phyloP scores from a whole-genome alignment of 2,329 filamentous ascomycete species.

The Alternaria triticimaculans region DNA sequence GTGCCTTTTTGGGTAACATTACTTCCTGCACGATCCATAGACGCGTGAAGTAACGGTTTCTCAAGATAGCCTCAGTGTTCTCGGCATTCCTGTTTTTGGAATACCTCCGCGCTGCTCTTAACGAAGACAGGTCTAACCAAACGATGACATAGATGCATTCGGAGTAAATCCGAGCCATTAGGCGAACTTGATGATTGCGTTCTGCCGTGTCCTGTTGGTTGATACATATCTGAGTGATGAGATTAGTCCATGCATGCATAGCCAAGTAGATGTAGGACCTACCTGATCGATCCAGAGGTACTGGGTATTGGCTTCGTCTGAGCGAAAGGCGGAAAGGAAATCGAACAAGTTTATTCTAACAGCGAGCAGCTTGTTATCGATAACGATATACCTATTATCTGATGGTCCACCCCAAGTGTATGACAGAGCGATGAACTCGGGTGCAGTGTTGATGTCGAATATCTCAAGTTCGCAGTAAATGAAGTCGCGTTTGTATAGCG shows the following conservation, averaged over 20 bases:
- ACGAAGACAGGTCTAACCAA: slow-evolving; percentile 3
- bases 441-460: neutral
- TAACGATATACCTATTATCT: neutral
- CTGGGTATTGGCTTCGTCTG: neutral
- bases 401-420: slow-evolving; percentile 2
- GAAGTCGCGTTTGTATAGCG: neutral
- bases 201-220: slow-evolving; percentile 2
- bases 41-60: slow-evolving; percentile 8
- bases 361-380: neutral
- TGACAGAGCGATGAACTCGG: slow-evolving; percentile 2
- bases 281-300: slow-evolving; percentile 11
- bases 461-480: neutral
- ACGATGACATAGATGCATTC: neutral
- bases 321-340: slow-evolving; percentile 4
- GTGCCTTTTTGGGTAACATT: neutral
- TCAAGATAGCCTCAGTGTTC: neutral
- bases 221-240: slow-evolving; percentile 10
- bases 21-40: slow-evolving; percentile 15
- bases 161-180: slow-evolving; percentile 8
- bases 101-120: neutral
- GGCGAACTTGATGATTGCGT: slow-evolving; percentile 9
- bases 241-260: neutral
- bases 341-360: neutral
- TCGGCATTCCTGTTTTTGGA: neutral
- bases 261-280: neutral